Base-by-base conservation (phyloP, 1,284 basidiomycete species). In the Apiotrichum brassicae region DNA sequence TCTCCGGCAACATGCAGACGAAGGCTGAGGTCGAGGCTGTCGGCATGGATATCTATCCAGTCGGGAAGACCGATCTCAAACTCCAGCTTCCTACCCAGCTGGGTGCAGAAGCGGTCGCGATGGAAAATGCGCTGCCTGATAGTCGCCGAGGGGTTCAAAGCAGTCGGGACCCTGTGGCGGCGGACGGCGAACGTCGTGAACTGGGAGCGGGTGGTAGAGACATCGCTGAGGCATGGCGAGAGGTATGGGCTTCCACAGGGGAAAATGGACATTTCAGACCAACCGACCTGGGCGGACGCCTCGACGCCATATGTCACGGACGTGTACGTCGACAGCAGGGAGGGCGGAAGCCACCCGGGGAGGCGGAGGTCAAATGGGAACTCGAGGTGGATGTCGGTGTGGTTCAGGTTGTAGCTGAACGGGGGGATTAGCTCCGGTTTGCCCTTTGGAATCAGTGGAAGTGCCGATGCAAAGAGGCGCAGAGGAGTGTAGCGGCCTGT, bases 321-420 rank as follows among this genome's bases (percentile, higher is more conserved):
- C 2, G 65, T 61, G 51, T 61, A 57, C 6, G 48, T 48, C 3
- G 61, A 54, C 9, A 43, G 24, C 43, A 66, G 61, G 3, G 62
- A 57, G 1, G 65, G 62, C 3, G 72, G 71, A 9, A 73, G 51
- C 71, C 71, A 73, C 3, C 70, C 71, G 1, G 71, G 70, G 4
- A 73, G 46, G 8, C 60, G 58, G 8, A 73, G 47, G 37, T 73
- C 71, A 44, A 73, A 72, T 2, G 63, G 53, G 16, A 73, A 50
- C 13, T 62, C 60, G n/a, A 68, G 57, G 44, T 16, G 40, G 39
- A 16, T 25, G 43, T 9, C 35, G 39, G 13, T 28, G 36, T 36
- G 26, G n/a, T 33, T n/a, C 6, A 49, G 41, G 43, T 55, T 51
- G 35, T 46, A 28, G 13, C 26, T 28, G 26, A 7, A n/a, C n/a